Conservation (phyloP, 2,329 filamentous ascomycete genomes). For the Aspergillus melleus region DNA sequence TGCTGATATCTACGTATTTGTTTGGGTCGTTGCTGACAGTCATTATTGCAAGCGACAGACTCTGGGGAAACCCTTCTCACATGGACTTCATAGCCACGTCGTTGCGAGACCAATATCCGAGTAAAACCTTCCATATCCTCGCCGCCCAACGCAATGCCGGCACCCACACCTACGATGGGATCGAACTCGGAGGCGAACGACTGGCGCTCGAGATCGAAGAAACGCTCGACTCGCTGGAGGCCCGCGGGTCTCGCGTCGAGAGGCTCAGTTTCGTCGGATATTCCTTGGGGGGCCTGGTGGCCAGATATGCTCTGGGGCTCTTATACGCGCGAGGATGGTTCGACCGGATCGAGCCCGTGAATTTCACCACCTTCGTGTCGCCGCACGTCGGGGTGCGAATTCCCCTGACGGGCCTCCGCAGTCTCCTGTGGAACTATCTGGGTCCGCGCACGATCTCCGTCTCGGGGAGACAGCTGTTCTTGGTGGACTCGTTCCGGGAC, state of each 20-base stretch:
- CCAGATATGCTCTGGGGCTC: conserved; percentile 82
- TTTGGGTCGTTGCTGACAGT: not conserved
- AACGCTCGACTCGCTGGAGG: conserved; percentile 53
- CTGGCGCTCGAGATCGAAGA: conserved; percentile 64
- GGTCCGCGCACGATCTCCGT: conserved; percentile 77
- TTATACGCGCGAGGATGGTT: conserved; percentile 79
- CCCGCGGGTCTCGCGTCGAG: conserved; percentile 67
- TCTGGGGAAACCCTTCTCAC: conserved; percentile 63
- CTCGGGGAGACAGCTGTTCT: conserved; percentile 84
- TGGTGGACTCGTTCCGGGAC: conserved; percentile 79
- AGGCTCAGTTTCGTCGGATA: conserved; percentile 89
- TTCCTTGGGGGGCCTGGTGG: conserved; percentile 82
- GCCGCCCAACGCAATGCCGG: conserved; percentile 58
- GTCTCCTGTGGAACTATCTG: conserved; percentile 76
- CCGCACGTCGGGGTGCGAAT: conserved; percentile 77
- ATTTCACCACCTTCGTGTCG: conserved; percentile 90
- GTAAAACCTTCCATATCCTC: conserved; percentile 57
- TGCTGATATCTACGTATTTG: not conserved
- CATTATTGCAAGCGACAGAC: conserved; percentile 33
- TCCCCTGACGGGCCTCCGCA: conserved; percentile 65
- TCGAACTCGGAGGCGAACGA: conserved; percentile 68
- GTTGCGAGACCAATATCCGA: conserved; percentile 51
- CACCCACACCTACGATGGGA: conserved; percentile 64
- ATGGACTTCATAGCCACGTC: conserved; percentile 55
- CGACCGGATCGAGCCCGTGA: conserved; percentile 78